Evolutionary conservation across 2,329 filamentous ascomycete species (phyloP).

Genomic region (Claviceps digitariae): DNA sequence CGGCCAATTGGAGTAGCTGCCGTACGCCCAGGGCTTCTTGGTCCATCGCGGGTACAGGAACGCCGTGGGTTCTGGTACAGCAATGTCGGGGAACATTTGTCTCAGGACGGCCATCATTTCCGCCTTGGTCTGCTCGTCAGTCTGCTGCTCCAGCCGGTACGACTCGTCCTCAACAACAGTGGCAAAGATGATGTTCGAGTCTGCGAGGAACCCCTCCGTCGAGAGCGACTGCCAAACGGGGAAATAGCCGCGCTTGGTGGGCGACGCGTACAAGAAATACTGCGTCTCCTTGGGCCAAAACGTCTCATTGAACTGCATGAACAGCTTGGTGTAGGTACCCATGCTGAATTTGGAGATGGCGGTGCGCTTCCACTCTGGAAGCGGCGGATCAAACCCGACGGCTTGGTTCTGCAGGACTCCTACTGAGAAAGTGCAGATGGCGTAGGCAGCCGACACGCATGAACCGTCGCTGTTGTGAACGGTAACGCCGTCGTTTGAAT

Average conservation of each 20-base stretch:
- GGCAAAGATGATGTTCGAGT: slow-evolving; percentile 51
- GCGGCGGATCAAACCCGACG: slow-evolving; percentile 41
- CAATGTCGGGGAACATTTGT: slow-evolving; percentile 44
- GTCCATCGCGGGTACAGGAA: slow-evolving; percentile 42
- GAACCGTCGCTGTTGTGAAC: slow-evolving; percentile 38
- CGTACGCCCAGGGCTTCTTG: slow-evolving; percentile 31
- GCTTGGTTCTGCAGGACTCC: slow-evolving; percentile 52
- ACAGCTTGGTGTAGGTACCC: slow-evolving; percentile 63
- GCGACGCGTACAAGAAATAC: slow-evolving; percentile 32
- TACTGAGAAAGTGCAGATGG: slow-evolving; percentile 53
- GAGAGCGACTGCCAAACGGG: slow-evolving; percentile 53
- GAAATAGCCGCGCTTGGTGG: slow-evolving; percentile 27
- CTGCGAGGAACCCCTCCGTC: slow-evolving; percentile 41
- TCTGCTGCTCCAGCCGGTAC: slow-evolving; percentile 44
- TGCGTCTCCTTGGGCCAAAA: slow-evolving; percentile 43
- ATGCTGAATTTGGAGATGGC: slow-evolving; percentile 53
- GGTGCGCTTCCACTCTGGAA: slow-evolving; percentile 51
- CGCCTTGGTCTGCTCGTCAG: slow-evolving; percentile 40
- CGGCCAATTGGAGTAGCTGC: slow-evolving; percentile 58
- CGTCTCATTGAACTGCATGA: slow-evolving; percentile 52
- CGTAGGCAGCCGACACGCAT: slow-evolving; percentile 46
- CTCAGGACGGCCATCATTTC: slow-evolving; percentile 45
- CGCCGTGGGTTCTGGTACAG: slow-evolving; percentile 43
- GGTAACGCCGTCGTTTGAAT: slow-evolving; percentile 37
- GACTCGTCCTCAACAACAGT: slow-evolving; percentile 45